These are phyloP conservation scores for Fusarium pseudoanthophilum DNA, from an alignment of 2,329 filamentous ascomycete genomes.

Conservation along the genomic window DNA sequence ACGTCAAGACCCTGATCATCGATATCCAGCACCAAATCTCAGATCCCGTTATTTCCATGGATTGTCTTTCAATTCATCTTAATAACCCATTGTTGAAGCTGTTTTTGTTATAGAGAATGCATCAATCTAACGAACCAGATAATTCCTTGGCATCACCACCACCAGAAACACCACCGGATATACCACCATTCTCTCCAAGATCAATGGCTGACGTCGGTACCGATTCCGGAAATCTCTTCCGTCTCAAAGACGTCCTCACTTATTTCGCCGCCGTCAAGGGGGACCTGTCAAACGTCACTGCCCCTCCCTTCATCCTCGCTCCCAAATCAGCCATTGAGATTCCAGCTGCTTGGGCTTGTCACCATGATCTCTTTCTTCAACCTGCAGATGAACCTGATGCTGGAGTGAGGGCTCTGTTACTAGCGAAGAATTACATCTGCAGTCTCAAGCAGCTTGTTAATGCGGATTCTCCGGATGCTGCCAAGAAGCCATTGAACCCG, in stretches of 20 bases:
- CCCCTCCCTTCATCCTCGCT: conserved; percentile 61
- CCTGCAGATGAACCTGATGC: conserved; percentile 18
- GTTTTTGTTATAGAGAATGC: neutral
- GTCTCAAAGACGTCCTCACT: conserved; percentile 13
- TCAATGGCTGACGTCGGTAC: conserved; percentile 19
- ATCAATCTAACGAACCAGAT: neutral
- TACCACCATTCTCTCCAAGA: neutral
- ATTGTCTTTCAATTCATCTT: neutral
- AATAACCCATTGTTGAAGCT: neutral
- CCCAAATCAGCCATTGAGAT: conserved; percentile 62
- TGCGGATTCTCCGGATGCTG: conserved; percentile 4
- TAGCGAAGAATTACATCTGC: conserved; percentile 19
- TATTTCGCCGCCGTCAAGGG: conserved; percentile 52
- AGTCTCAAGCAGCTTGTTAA: conserved; percentile 18
- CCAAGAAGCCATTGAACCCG: conserved; percentile 63
- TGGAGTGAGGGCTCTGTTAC: conserved; percentile 5
- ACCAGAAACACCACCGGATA: neutral
- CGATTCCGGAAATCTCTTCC: conserved; percentile 14
- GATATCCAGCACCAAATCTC: neutral
- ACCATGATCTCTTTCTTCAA: conserved; percentile 26
- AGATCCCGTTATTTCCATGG: conserved; percentile 2
- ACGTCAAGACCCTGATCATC: conserved; percentile 9
- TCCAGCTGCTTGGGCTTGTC: conserved; percentile 59
- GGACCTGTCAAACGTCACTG: conserved; percentile 63
- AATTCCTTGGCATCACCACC: conserved; percentile 9